Percentiles rank a stretch among this genome's conserved stretches.
Conservation (phyloP, 1,284 basidiomycete genomes). For the Ustilago bromivora region DNA sequence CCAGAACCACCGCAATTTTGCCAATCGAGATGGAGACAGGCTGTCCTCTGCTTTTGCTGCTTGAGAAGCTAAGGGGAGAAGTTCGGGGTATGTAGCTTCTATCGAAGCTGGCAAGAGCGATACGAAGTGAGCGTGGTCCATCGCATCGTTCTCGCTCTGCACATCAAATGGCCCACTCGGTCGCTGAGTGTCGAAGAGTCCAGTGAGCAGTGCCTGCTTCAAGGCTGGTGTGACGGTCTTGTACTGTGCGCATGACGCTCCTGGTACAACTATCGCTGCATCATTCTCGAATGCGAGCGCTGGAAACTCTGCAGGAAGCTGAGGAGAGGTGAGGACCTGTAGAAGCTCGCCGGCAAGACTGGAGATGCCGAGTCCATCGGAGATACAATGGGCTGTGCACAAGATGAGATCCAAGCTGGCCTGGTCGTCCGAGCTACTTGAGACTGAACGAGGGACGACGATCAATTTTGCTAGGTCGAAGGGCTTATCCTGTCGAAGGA, state of each 20-base stretch:
- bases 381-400: constrained; percentile 44
- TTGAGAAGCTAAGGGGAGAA: constrained; percentile 10
- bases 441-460: constrained; percentile 20
- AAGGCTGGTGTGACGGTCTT: constrained; percentile 12
- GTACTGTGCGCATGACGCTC: constrained; percentile 14
- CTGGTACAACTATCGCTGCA: not conserved
- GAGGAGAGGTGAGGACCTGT: constrained; percentile 21
- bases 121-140: constrained; percentile 9
- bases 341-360: constrained; percentile 35
- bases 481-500: constrained; percentile 24
- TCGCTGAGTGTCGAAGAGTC: not conserved
- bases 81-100: constrained; percentile 40
- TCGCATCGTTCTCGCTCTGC: not conserved
- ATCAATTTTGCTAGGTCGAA: constrained; percentile 39
- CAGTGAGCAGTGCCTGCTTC: constrained; percentile 18
- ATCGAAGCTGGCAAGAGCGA: constrained; percentile 39
- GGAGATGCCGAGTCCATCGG: constrained; percentile 45
- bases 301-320: constrained; percentile 25
- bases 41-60: not conserved
- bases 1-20: constrained; percentile 50
- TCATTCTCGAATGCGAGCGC: constrained; percentile 8
- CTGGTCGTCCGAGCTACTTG: not conserved
- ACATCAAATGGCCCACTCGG: not conserved
- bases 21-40: constrained; percentile 8
- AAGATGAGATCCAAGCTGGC: constrained; percentile 39